Evolutionary conservation across 75 land plant species (phyloP).

Genomic region (Isoetes taiwanensis): DNA sequence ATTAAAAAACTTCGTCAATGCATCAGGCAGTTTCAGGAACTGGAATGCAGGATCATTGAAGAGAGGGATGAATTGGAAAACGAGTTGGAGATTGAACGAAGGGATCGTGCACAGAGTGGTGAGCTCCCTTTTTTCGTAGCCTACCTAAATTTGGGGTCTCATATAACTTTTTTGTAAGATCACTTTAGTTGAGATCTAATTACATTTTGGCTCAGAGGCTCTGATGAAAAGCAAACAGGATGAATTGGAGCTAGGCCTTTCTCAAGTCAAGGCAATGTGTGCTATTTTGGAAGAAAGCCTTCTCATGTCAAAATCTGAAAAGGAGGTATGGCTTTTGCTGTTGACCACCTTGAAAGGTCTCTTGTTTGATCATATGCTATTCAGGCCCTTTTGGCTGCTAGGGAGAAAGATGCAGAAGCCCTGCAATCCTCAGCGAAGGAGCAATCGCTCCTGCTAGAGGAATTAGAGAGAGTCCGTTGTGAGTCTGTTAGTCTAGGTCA

Average conservation of each 20-base stretch:
- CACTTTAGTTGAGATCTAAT: too few relatives aligned
- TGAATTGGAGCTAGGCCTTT: conserved; percentile 7
- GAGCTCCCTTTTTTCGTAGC: too few relatives aligned
- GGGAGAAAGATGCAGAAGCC: conserved; percentile 16
- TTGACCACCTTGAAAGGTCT: neutral
- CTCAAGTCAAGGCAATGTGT: conserved; percentile 1
- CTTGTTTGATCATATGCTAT: neutral
- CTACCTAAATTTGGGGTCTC: too few relatives aligned
- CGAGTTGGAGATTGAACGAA: conserved; percentile 32
- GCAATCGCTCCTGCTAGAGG: neutral
- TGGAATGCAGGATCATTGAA: conserved; percentile 13
- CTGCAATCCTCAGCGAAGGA: conserved; percentile 15
- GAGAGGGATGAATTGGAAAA: conserved; percentile 37
- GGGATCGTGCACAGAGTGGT: conserved; percentile 42
- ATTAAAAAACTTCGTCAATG: neutral
- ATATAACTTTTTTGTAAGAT: too few relatives aligned
- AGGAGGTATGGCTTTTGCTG: conserved; percentile 10
- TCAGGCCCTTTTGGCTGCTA: conserved; percentile 12
- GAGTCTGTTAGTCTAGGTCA: neutral
- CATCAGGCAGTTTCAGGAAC: conserved; percentile 4
- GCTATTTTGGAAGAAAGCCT: conserved; percentile 3
- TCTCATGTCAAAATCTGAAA: conserved; percentile 3
- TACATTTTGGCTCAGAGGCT: conserved; percentile 6
- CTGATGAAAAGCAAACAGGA: conserved; percentile 5
- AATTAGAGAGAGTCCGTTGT: conserved; percentile 6